These are phyloP conservation scores for Wickerhamomyces hampshirensis DNA, from an alignment of 805 yeast species.

Conservation along the genomic window DNA sequence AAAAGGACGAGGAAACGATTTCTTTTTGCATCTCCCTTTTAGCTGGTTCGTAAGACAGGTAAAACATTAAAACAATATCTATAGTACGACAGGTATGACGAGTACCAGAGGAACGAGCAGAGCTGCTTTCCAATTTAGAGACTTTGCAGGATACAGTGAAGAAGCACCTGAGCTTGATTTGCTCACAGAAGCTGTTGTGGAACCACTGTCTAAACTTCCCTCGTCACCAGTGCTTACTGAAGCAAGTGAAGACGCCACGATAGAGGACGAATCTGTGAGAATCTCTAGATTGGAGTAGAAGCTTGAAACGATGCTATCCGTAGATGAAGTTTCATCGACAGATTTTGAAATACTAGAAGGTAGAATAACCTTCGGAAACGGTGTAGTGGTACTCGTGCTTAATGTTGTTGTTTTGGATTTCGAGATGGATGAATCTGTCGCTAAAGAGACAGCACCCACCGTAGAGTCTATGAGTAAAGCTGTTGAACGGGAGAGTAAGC, in stretches of 20 bases:
- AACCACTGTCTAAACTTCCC: conserved; percentile 1
- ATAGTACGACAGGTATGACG: conserved; percentile 9
- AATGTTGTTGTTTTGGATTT: not conserved
- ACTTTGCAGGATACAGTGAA: not conserved
- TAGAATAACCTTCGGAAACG: conserved; percentile 6
- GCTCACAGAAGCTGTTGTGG: conserved; percentile 1
- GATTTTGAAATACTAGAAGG: conserved; percentile 3
- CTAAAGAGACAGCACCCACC: conserved; percentile 5
- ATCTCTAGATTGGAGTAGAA: conserved; percentile 19
- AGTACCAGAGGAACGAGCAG: conserved; percentile 10
- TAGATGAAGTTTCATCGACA: not conserved
- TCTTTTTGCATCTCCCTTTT: not conserved
- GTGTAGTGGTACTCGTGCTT: not conserved
- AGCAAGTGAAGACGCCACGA: conserved; percentile 7
- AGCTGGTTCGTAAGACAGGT: too few relatives aligned
- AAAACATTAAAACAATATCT: too few relatives aligned
- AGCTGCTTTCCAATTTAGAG: conserved; percentile 10
- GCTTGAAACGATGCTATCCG: conserved; percentile 7
- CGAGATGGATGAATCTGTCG: conserved; percentile 10
- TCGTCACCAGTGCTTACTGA: not conserved
- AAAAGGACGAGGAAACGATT: too few relatives aligned
- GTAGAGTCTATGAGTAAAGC: conserved; percentile 6
- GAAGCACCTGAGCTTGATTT: conserved; percentile 10
- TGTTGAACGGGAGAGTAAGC: conserved; percentile 3
- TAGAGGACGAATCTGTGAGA: conserved; percentile 18